Percentiles rank a stretch among this genome's conserved stretches.
phyloP scores from a whole-genome alignment of 2,329 filamentous ascomycete species.

The Calonectria multiphialidica region DNA sequence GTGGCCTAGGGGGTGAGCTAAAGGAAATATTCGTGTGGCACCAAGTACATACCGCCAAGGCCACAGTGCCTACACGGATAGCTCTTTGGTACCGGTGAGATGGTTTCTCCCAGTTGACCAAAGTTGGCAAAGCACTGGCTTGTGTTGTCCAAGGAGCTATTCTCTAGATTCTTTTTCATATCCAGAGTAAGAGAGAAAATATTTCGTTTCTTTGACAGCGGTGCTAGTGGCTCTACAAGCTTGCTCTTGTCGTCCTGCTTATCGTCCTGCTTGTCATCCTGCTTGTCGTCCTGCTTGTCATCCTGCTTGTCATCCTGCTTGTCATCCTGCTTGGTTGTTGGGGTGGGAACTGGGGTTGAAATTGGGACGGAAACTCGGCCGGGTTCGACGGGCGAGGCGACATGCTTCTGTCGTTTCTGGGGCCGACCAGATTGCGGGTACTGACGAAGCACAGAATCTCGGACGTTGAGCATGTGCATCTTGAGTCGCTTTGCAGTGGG shows the following conservation, averaged over 20 bases:
- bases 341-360: neutral
- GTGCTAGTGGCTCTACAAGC: neutral
- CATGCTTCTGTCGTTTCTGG: neutral
- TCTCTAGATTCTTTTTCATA: neutral
- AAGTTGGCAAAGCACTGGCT: neutral
- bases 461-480: neutral
- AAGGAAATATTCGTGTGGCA: neutral
- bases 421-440: neutral
- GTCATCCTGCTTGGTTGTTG: no score
- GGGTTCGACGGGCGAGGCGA: neutral
- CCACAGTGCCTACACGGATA: slow-evolving; percentile 23
- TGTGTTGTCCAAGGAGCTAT: neutral
- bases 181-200: neutral
- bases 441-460: neutral
- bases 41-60: slow-evolving; percentile 15
- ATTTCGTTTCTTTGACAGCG: neutral
- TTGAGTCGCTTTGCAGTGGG: neutral
- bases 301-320: no score
- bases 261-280: no score
- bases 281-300: no score
- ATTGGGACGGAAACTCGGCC: no score
- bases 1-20: slow-evolving; percentile 29
- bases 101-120: neutral
- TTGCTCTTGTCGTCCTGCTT: neutral
- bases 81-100: slow-evolving; percentile 2